Evolutionary conservation across 2,329 filamentous ascomycete species (phyloP).

Genomic region (Plectosphaerella sp.): DNA sequence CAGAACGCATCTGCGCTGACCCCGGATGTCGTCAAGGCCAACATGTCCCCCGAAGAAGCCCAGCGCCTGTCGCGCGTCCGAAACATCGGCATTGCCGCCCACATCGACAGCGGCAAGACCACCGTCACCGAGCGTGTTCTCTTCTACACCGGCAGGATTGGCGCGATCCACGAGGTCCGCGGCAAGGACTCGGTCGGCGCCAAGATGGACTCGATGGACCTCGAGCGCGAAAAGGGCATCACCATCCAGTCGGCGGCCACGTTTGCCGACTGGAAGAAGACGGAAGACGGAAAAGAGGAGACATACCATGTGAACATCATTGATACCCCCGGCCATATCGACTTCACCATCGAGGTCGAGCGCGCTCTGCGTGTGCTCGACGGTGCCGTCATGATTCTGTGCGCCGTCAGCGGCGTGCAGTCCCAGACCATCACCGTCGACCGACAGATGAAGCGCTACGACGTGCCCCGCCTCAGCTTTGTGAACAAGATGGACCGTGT

Average conservation of each 20-base stretch:
- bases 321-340: slow-evolving; percentile 96
- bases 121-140: slow-evolving; percentile 94
- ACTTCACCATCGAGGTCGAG: slow-evolving; percentile 99
- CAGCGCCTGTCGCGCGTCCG: slow-evolving; percentile 75
- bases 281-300: slow-evolving; percentile 76
- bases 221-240: slow-evolving; percentile 97
- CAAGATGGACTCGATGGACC: slow-evolving; percentile 99
- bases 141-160: slow-evolving; percentile 97
- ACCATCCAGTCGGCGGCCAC: slow-evolving; percentile 98
- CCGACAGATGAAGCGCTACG: slow-evolving; percentile 97
- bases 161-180: slow-evolving; percentile 93
- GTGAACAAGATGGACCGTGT: slow-evolving; percentile 99
- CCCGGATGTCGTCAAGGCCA: slow-evolving; percentile 63
- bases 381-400: slow-evolving; percentile 97
- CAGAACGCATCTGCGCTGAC: slow-evolving; percentile 48
- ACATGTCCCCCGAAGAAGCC: slow-evolving; percentile 75
- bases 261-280: slow-evolving; percentile 95
- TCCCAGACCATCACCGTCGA: slow-evolving; percentile 98
- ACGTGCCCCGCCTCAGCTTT: slow-evolving; percentile 91
- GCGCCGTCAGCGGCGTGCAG: slow-evolving; percentile 94
- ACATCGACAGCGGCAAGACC: slow-evolving; percentile 98
- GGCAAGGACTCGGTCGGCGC: slow-evolving; percentile 92
- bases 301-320: slow-evolving; percentile 98
- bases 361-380: slow-evolving; percentile 90
- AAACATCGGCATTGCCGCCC: slow-evolving; percentile 98